A percentile compares a stretch with the other conserved stretches of the same genome.
phyloP scores from a whole-genome alignment of 148 eudicot species.

The Linanthus parryae region DNA sequence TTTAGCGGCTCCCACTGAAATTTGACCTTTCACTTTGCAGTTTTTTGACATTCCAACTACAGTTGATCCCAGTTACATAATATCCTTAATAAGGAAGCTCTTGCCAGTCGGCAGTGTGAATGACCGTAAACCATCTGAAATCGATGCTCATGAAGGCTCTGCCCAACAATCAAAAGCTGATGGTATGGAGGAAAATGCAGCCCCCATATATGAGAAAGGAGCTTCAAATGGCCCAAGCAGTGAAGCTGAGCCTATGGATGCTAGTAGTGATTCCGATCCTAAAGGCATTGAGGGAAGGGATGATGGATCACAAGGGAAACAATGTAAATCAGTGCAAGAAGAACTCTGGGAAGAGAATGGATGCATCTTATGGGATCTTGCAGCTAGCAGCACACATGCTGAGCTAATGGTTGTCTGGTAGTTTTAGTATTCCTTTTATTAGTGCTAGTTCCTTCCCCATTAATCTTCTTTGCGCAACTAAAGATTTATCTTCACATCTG shows the following conservation, averaged over 20 bases:
- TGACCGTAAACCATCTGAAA: conserved; percentile 17
- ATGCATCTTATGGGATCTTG: conserved; percentile 94
- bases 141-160: conserved; percentile 15
- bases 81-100: conserved; percentile 87
- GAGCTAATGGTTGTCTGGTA: conserved; percentile 48
- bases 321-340: conserved; percentile 33
- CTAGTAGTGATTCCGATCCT: conserved; percentile 20
- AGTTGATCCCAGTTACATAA: conserved; percentile 85
- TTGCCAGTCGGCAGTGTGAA: conserved; percentile 37
- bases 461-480: not conserved
- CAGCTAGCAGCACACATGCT: conserved; percentile 81
- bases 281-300: conserved; percentile 17
- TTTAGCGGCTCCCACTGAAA: not conserved
- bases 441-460: conserved; percentile 1
- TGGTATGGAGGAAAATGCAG: conserved; percentile 20
- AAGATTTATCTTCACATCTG: too few species aligned
- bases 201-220: conserved; percentile 23
- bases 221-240: conserved; percentile 12
- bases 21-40: conserved; percentile 31
- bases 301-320: conserved; percentile 19
- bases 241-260: conserved; percentile 39
- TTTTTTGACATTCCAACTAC: conserved; percentile 80
- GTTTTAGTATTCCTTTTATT: conserved; percentile 1
- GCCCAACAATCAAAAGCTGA: conserved; percentile 19
- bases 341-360: conserved; percentile 83